A percentile compares a stretch with the other conserved stretches of the same genome.
Evolutionary conservation across 2,329 filamentous ascomycete genomes (phyloP).

Genomic region (Decorospora gaudefroyi): DNA sequence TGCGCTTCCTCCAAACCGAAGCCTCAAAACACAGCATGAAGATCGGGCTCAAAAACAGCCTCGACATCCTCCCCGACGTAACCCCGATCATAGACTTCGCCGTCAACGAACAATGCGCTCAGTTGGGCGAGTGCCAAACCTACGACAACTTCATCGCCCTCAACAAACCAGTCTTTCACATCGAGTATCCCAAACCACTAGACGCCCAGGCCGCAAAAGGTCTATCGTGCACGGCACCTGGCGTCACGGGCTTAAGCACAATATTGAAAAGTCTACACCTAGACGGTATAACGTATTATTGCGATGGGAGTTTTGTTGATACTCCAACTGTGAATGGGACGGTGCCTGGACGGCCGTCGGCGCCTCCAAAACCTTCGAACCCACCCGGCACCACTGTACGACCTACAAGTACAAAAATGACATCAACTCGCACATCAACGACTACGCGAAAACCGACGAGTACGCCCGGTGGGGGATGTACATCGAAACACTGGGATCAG

Average conservation of each 20-base stretch:
- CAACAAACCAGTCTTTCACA: conserved; percentile 42
- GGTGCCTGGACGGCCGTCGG: conserved; percentile 20
- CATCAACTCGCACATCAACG: conserved; percentile 9
- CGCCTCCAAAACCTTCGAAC: conserved; percentile 7
- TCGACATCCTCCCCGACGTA: conserved; percentile 33
- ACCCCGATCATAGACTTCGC: conserved; percentile 33
- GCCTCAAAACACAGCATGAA: conserved; percentile 31
- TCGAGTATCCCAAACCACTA: conserved; percentile 45
- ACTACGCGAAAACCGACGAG: conserved; percentile 25
- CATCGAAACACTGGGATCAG: conserved; percentile 38
- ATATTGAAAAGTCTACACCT: conserved; percentile 67
- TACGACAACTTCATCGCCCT: conserved; percentile 34
- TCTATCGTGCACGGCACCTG: conserved; percentile 55
- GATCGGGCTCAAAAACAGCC: conserved; percentile 39
- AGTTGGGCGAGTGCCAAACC: conserved; percentile 28
- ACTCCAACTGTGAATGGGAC: conserved; percentile 36
- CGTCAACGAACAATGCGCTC: conserved; percentile 42
- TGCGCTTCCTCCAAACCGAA: conserved; percentile 31
- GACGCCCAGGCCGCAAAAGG: conserved; percentile 43
- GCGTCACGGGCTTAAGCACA: conserved; percentile 61
- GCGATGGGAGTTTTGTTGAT: conserved; percentile 44
- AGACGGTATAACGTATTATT: conserved; percentile 64
- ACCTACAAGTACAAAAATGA: no score
- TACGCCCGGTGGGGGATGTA: conserved; percentile 31
- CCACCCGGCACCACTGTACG: no score